A percentile compares a stretch with the other conserved stretches of the same genome.
Evolutionary conservation across 805 yeast genomes (phyloP).

Genomic region (Wickerhamomyces xylosicus): DNA sequence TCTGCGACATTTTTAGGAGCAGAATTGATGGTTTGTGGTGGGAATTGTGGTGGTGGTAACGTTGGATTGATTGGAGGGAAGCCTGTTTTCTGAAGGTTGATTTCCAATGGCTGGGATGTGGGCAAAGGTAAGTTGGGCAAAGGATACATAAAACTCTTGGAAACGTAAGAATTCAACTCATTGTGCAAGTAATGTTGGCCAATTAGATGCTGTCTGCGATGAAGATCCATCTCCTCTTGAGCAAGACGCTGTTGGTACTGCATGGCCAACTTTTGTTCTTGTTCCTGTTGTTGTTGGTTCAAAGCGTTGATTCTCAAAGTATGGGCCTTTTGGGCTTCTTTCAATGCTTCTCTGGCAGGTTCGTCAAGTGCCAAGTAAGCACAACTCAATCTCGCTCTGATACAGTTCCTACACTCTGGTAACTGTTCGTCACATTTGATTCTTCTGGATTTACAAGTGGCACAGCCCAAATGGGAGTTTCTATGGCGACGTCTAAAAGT

Average conservation of each 20-base stretch:
- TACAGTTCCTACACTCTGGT: constrained; percentile 50
- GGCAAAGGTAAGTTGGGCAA: constrained; percentile 3
- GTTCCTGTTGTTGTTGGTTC: constrained; percentile 6
- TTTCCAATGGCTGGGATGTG: constrained; percentile 11
- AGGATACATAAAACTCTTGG: not conserved
- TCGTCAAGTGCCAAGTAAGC: constrained; percentile 39
- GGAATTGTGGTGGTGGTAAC: not conserved
- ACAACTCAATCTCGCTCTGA: constrained; percentile 34
- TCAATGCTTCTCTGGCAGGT: constrained; percentile 36
- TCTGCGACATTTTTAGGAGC: no score
- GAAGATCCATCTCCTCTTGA: not conserved
- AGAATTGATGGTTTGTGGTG: not conserved
- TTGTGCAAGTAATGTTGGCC: not conserved
- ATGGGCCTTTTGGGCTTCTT: constrained; percentile 36
- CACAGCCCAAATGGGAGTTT: constrained; percentile 70
- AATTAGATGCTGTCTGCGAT: not conserved
- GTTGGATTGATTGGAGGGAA: not conserved
- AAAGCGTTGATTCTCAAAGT: constrained; percentile 25
- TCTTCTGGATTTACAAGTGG: constrained; percentile 50
- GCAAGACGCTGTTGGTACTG: not conserved
- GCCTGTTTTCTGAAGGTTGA: constrained; percentile 10
- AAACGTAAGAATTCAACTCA: not conserved
- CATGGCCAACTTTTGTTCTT: not conserved
- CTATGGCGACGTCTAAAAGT: constrained; percentile 44
- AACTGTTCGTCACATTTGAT: constrained; percentile 57